Evolutionary conservation across 805 yeast genomes (phyloP), one percentile per base, ranked within the genome.

Genomic region (Vanderwaltozyma tropicalis): DNA sequence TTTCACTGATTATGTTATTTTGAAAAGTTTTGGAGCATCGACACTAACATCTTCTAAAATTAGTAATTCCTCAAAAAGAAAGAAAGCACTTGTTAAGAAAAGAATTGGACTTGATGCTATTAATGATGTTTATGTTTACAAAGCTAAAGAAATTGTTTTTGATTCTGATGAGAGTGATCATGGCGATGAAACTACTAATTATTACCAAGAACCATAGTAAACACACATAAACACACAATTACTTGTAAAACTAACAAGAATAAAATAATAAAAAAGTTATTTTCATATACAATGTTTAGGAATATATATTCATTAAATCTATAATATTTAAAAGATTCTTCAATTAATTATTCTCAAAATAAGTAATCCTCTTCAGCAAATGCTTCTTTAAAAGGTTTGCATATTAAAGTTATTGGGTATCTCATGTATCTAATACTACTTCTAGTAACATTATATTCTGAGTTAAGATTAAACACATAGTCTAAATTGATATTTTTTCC

Each of bases 11-110:
- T 66, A 64, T 27, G 61, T 74, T 14, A 72, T 76, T 35, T 72
- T 74, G 12, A 71, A 73, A 34, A 77, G 78, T n/a, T 58, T 76
- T 45, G 76, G 78, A 4, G 76, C 79, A 1, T 52, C 76, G 34
- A 69, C 79, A 0, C 67, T 69, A 37, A 38, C 62, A 28, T 58
- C 50, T 5, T 44, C 31, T 7, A 16, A n/a, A 5, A 14, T n/a
- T 3, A 16, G 17, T n/a, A 16, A 13, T 40, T 26, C 24, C 10
- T 19, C 25, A 14, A 40, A 34, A 5, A 22, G 25, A 20, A 42
- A 49, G 33, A 48, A 49, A 43, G 47, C 50, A 28, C 40, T 53
- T 21, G 52, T 60, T 17, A 45, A 52, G 28, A 34, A 51, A 37
- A 45, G 56, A 31, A 46, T 53, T 16, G 49, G 62, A 3, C 31